Evolutionary conservation across 1,284 basidiomycete genomes (phyloP).

Genomic region (Irpex lacteus): DNA sequence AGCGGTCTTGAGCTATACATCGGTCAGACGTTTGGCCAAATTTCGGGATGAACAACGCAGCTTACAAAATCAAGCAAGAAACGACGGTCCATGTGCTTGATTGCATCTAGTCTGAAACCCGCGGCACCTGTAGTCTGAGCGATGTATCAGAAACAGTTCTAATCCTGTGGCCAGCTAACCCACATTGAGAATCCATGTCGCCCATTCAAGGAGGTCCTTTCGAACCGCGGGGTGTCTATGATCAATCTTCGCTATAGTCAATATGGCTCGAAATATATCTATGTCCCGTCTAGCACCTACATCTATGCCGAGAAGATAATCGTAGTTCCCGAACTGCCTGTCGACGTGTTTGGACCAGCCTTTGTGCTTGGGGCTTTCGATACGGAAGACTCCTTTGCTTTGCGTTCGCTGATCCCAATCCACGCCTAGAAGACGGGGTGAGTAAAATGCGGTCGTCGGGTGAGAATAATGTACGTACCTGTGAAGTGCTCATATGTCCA

Average conservation of each 20-base stretch:
- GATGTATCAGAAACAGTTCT: background rate
- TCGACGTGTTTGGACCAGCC: slow-evolving; percentile 75
- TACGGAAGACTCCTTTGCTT: slow-evolving; percentile 62
- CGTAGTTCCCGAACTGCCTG: slow-evolving; percentile 72
- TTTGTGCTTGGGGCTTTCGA: slow-evolving; percentile 51
- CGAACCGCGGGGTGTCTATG: slow-evolving; percentile 81
- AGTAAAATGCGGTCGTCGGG: background rate
- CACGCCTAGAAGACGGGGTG: slow-evolving; percentile 48
- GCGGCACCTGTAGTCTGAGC: slow-evolving; percentile 71
- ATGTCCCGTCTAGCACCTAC: slow-evolving; percentile 35
- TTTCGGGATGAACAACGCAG: slow-evolving; percentile 22
- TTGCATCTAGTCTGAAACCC: slow-evolving; percentile 87
- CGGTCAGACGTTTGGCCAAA: background rate
- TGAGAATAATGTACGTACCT: slow-evolving; percentile 40
- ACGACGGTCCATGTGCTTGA: slow-evolving; percentile 76
- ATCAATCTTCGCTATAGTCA: slow-evolving; percentile 61
- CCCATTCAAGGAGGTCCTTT: slow-evolving; percentile 66
- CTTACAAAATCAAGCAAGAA: slow-evolving; percentile 66
- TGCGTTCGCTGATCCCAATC: slow-evolving; percentile 81
- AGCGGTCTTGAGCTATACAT: slow-evolving; percentile 47
- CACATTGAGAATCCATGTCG: slow-evolving; percentile 69
- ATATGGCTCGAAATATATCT: background rate
- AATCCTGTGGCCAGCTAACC: slow-evolving; percentile 7
- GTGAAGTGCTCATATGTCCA: slow-evolving; percentile 76
- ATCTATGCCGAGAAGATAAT: slow-evolving; percentile 74